These are phyloP conservation scores for Scolecobasidium constrictum DNA, from an alignment of 2,329 filamentous ascomycete species.

Conservation along the genomic window DNA sequence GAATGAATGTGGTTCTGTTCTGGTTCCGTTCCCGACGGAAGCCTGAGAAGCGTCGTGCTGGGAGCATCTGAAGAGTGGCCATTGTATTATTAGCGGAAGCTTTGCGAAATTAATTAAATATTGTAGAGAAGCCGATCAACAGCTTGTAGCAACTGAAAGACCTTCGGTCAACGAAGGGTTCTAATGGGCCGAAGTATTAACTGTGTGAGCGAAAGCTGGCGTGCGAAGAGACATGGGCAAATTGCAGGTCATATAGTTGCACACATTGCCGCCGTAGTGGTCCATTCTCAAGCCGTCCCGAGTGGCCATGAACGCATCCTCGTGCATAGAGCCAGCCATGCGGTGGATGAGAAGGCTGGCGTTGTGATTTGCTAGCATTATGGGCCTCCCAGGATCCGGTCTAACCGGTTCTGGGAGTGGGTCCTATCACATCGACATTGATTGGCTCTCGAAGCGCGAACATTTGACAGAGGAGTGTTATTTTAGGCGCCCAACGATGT, in stretches of 20 bases:
- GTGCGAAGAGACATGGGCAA: not conserved
- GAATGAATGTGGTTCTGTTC: constrained; percentile 55
- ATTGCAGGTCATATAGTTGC: constrained; percentile 5
- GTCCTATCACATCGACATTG: not conserved
- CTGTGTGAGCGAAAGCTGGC: not conserved
- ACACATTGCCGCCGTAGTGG: constrained; percentile 1
- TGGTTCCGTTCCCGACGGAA: constrained; percentile 22
- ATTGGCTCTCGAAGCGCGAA: too few relatives aligned
- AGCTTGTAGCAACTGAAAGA: constrained; percentile 17
- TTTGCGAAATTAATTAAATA: constrained; percentile 16
- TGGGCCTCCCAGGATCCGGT: constrained; percentile 1
- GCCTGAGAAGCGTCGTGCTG: constrained; percentile 16
- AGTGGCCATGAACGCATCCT: not conserved
- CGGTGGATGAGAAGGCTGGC: not conserved
- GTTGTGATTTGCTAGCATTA: not conserved
- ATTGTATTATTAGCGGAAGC: constrained; percentile 14
- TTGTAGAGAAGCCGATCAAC: constrained; percentile 30
- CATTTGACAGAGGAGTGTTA: too few relatives aligned
- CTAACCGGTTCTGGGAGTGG: constrained; percentile 1
- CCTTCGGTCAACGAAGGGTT: constrained; percentile 35
- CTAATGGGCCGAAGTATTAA: not conserved
- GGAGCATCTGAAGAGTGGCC: constrained; percentile 15
- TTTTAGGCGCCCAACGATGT: too few relatives aligned
- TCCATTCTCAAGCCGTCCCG: not conserved
- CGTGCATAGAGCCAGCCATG: too few relatives aligned